These are phyloP conservation scores for Yamadazyma ubonensis DNA, from an alignment of 805 yeast species.

Conservation along the genomic window DNA sequence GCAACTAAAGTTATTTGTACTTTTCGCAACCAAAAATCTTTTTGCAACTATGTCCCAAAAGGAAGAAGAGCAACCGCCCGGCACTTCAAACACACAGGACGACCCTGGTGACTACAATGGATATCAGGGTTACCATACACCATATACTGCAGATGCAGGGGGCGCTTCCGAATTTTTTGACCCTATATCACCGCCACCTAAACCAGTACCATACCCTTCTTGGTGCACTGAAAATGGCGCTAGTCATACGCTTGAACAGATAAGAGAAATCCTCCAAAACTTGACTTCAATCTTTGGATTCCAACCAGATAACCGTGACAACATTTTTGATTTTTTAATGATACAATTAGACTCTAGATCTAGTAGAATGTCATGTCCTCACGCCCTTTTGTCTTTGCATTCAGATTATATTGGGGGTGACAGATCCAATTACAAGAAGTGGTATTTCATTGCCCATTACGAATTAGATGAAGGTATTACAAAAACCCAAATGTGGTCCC, in stretches of 20 bases:
- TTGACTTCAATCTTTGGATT: constrained; percentile 74
- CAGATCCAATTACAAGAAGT: constrained; percentile 79
- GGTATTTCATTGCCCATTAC: constrained; percentile 87
- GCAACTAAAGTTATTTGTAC: too few relatives aligned
- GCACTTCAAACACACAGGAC: too few relatives aligned
- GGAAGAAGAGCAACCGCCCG: not conserved
- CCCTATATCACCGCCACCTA: not conserved
- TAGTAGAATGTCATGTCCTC: constrained; percentile 68
- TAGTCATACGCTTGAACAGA: constrained; percentile 41
- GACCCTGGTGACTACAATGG: constrained; percentile 9
- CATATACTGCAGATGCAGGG: constrained; percentile 6
- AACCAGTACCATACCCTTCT: constrained; percentile 14
- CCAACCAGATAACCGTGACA: constrained; percentile 72
- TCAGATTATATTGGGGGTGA: constrained; percentile 93
- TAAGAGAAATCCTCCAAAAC: constrained; percentile 57
- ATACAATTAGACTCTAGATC: constrained; percentile 82
- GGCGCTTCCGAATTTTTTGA: not conserved
- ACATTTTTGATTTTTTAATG: constrained; percentile 82
- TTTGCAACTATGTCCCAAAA: not conserved
- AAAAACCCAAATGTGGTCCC: constrained; percentile 16
- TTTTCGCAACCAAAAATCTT: not conserved
- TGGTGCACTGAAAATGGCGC: constrained; percentile 30
- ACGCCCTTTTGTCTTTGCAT: constrained; percentile 75
- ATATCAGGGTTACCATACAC: constrained; percentile 9
- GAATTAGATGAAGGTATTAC: constrained; percentile 62